Conservation (phyloP, 768 basidiomycete genomes). For the Russula compacta region DNA sequence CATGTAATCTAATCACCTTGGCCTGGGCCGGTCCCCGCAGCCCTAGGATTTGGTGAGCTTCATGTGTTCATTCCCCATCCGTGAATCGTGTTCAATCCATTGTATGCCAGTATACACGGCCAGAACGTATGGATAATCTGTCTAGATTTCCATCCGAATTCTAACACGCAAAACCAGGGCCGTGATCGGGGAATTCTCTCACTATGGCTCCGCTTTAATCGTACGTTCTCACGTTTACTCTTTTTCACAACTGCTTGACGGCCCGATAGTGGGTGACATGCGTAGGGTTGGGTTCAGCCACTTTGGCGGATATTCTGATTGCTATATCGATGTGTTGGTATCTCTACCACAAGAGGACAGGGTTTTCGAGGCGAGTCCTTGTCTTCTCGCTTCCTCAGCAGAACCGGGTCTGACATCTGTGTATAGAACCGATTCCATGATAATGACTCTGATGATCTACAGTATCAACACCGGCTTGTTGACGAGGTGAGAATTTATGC, state of each 20-base stretch:
- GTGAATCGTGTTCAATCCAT: neutral
- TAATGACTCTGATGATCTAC: constrained; percentile 23
- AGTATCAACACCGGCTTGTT: constrained; percentile 24
- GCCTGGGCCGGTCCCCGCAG: constrained; percentile 4
- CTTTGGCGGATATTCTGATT: constrained; percentile 42
- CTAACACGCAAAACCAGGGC: constrained; percentile 13
- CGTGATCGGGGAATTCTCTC: constrained; percentile 28
- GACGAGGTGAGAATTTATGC: constrained; percentile 18
- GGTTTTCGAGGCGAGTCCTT: constrained; percentile 31
- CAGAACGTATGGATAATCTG: constrained; percentile 36
- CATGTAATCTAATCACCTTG: neutral
- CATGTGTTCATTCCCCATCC: neutral
- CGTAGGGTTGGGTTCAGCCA: constrained; percentile 36
- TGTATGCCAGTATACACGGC: constrained; percentile 35
- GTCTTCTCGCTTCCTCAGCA: neutral
- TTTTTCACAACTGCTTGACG: neutral
- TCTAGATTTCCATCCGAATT: neutral
- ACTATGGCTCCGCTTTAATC: constrained; percentile 26
- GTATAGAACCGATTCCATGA: constrained; percentile 23
- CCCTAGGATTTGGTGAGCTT: constrained; percentile 21
- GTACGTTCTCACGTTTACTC: constrained; percentile 19
- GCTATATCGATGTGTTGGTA: constrained; percentile 41
- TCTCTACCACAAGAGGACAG: constrained; percentile 40
- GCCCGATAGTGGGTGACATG: constrained; percentile 39
- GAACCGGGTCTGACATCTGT: neutral